Evolutionary conservation across 2,329 filamentous ascomycete genomes (phyloP).

Genomic region (Stemphylium beticola): DNA sequence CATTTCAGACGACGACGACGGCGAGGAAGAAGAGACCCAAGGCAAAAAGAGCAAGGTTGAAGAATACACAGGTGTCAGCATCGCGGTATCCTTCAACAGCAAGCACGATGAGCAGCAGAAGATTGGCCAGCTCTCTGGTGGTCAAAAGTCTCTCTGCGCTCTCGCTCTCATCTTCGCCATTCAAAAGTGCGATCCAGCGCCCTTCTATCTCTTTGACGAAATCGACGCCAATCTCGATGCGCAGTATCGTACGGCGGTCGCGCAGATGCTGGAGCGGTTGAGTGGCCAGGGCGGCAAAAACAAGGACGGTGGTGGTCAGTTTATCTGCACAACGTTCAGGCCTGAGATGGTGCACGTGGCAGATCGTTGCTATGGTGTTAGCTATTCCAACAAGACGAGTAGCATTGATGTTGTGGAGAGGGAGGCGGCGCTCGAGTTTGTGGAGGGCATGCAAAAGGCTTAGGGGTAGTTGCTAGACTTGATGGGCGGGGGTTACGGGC

Average conservation of each 20-base stretch:
- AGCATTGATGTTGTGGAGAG: conserved; percentile 87
- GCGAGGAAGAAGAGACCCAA: conserved; percentile 47
- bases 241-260: conserved; percentile 95
- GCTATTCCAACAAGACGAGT: conserved; percentile 89
- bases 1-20: conserved; percentile 62
- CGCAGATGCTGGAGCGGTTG: conserved; percentile 75
- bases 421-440: conserved; percentile 89
- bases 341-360: conserved; percentile 95
- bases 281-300: conserved; percentile 48
- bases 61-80: conserved; percentile 95
- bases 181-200: conserved; percentile 94
- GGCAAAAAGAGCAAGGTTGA: conserved; percentile 65
- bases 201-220: conserved; percentile 99
- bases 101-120: conserved; percentile 98
- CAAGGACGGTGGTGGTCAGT: conserved; percentile 69
- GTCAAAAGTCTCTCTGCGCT: conserved; percentile 96
- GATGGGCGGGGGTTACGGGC: background rate
- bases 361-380: conserved; percentile 97
- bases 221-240: conserved; percentile 98
- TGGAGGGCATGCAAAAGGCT: conserved; percentile 75
- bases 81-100: conserved; percentile 97
- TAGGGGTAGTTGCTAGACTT: background rate
- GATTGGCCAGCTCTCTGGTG: conserved; percentile 95
- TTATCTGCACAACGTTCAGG: conserved; percentile 98
- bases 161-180: conserved; percentile 99